Evolutionary conservation across 2,329 filamentous ascomycete genomes (phyloP).

Genomic region (Calonectria multiphialidica): DNA sequence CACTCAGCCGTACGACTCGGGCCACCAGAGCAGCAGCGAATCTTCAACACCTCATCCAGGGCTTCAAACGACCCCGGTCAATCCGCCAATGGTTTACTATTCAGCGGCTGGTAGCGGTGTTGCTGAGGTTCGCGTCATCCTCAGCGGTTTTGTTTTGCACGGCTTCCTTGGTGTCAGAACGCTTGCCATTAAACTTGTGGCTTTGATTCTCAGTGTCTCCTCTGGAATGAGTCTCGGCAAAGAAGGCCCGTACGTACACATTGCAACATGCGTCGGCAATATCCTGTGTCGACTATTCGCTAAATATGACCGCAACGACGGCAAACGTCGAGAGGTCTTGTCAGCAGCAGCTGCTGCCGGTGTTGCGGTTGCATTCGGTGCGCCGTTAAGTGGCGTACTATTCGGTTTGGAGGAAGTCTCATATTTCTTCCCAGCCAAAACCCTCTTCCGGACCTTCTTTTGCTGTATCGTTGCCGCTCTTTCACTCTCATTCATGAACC

Average conservation of each 20-base stretch:
- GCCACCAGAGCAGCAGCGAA: slow-evolving; percentile 51
- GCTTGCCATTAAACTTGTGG: slow-evolving; percentile 85
- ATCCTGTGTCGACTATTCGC: slow-evolving; percentile 93
- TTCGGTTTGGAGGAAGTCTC: slow-evolving; percentile 96
- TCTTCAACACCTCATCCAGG: slow-evolving; percentile 57
- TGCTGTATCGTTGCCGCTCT: slow-evolving; percentile 95
- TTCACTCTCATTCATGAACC: slow-evolving; percentile 94
- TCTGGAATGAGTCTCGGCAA: slow-evolving; percentile 96
- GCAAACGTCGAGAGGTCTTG: slow-evolving; percentile 92
- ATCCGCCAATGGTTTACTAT: slow-evolving; percentile 89
- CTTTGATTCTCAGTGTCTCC: slow-evolving; percentile 87
- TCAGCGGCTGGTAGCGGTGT: slow-evolving; percentile 96
- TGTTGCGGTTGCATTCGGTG: slow-evolving; percentile 94
- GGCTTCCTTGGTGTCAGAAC: slow-evolving; percentile 93
- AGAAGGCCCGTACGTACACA: slow-evolving; percentile 96
- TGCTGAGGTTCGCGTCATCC: slow-evolving; percentile 95
- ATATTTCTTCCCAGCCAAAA: slow-evolving; percentile 98
- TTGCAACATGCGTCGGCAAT: slow-evolving; percentile 94
- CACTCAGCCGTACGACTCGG: slow-evolving; percentile 53
- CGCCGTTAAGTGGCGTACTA: slow-evolving; percentile 86
- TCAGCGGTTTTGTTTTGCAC: slow-evolving; percentile 97
- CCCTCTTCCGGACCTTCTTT: slow-evolving; percentile 96
- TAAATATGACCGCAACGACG: slow-evolving; percentile 96
- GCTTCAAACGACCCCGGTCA: slow-evolving; percentile 50
- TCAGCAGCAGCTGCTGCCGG: slow-evolving; percentile 92